Evolutionary conservation across 2,329 filamentous ascomycete species (phyloP), one percentile per base, ranked within the genome.

Genomic region (Xylaria sp.): DNA sequence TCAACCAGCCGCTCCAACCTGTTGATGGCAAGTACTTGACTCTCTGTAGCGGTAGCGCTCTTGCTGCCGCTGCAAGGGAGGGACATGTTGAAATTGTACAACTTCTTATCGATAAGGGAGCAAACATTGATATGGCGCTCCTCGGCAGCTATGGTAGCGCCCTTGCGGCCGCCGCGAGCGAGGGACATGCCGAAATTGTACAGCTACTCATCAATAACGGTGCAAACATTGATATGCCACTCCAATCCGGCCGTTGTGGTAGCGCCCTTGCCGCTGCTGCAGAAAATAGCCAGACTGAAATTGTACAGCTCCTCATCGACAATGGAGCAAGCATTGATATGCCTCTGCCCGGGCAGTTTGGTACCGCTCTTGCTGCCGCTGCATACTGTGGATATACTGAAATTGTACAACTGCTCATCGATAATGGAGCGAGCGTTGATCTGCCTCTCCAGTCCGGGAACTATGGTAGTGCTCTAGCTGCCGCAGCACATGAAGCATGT

Each of bases 401-500:
- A 2, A 27, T n/a, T 1, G 19, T 42, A 24, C 51, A 42, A 19
- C n/a, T 64, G 2, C 55, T 68, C 3, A 21, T 68, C 9, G 42
- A 51, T 8, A 61, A 48, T 14, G 56, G 65, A 2, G 48, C 65
- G 17, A n/a, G 58, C 32, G 14, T 63, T 7, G 34, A 63, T 50
- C 21, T 63, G 36, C n/a, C 21, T 0, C 27, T 66, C 5, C n/a
- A 51, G 11, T 2, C 1, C 2, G 50, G 50, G 11, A 4, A 6
- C 2, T 55, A 48, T 14, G 56, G 56, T n/a, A 65, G 63, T 14
- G 63, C 63, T n/a, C 63, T 65, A 19, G 56, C n/a, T 14, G 50
- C 57, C 3, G 57, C 48, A n/a, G 48, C 12, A 60, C 34, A 5
- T 19, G 1, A 11, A 1, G 9, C 9, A 1, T 9, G 8, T 36